phyloP scores from a whole-genome alignment of 768 basidiomycete species.

The Psilocybe cubensis region DNA sequence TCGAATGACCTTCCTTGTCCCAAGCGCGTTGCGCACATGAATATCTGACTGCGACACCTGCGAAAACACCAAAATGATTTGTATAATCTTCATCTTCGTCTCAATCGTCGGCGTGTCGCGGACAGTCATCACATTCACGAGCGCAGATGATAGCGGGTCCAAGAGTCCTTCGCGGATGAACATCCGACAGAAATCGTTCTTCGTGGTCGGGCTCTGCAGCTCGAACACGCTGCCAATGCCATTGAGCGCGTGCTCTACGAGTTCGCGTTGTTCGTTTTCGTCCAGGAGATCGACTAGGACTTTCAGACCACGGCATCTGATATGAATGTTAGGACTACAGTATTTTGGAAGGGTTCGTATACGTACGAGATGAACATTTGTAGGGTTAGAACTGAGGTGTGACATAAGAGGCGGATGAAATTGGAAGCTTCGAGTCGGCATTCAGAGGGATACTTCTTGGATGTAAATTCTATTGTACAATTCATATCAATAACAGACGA shows the following conservation, averaged over 20 bases:
- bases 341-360: not conserved
- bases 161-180: constrained; percentile 95
- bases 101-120: constrained; percentile 66
- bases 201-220: constrained; percentile 92
- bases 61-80: constrained; percentile 88
- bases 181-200: constrained; percentile 99
- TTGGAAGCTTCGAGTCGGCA: constrained; percentile 95
- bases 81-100: constrained; percentile 88
- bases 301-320: constrained; percentile 90
- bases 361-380: constrained; percentile 14
- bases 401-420: constrained; percentile 90
- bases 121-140: constrained; percentile 85
- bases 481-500: not conserved
- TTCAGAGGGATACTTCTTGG: constrained; percentile 91
- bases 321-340: not conserved
- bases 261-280: constrained; percentile 91
- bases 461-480: constrained; percentile 73
- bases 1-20: constrained; percentile 85
- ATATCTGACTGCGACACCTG: constrained; percentile 96
- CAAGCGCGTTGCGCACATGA: constrained; percentile 91
- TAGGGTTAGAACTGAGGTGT: constrained; percentile 84
- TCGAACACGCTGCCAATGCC: constrained; percentile 97
- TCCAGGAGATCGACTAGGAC: constrained; percentile 96
- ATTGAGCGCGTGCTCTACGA: constrained; percentile 91
- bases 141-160: constrained; percentile 88